These are phyloP conservation scores for Eucalyptus melliodora DNA, from an alignment of 345 rosid species.

Conservation along the genomic window DNA sequence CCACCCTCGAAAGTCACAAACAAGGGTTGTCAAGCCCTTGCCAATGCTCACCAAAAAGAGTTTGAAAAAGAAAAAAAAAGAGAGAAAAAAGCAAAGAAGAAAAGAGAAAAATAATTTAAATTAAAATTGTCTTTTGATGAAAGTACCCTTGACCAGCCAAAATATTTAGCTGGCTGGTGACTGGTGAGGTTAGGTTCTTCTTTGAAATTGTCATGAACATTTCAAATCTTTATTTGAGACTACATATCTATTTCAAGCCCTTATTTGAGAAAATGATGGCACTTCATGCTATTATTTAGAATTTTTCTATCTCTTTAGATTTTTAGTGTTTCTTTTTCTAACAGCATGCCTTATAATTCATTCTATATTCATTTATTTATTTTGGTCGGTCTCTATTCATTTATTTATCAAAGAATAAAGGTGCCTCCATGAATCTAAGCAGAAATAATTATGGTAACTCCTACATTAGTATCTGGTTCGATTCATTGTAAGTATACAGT, in stretches of 20 bases:
- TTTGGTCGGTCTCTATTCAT: background rate
- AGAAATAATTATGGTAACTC: background rate
- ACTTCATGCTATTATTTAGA: no score
- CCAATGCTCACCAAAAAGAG: accelerated
- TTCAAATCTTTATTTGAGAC: accelerated
- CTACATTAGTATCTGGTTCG: background rate
- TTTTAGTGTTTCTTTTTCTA: background rate
- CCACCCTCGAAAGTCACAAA: accelerated
- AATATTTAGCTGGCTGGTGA: no score
- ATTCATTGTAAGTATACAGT: background rate
- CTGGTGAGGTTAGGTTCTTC: accelerated
- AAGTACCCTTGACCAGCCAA: no score
- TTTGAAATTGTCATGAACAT: accelerated
- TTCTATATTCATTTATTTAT: background rate
- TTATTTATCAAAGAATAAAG: background rate
- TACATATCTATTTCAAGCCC: accelerated
- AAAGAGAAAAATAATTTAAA: no score
- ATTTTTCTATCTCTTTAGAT: background rate
- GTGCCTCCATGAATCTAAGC: background rate
- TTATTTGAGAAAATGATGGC: accelerated
- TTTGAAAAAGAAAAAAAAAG: accelerated
- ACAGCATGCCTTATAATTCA: background rate
- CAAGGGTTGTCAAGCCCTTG: accelerated
- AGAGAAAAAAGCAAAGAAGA: accelerated
- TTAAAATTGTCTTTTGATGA: accelerated